phyloP scores from a whole-genome alignment of 1,284 basidiomycete species.

The Entoloma clypeatum region DNA sequence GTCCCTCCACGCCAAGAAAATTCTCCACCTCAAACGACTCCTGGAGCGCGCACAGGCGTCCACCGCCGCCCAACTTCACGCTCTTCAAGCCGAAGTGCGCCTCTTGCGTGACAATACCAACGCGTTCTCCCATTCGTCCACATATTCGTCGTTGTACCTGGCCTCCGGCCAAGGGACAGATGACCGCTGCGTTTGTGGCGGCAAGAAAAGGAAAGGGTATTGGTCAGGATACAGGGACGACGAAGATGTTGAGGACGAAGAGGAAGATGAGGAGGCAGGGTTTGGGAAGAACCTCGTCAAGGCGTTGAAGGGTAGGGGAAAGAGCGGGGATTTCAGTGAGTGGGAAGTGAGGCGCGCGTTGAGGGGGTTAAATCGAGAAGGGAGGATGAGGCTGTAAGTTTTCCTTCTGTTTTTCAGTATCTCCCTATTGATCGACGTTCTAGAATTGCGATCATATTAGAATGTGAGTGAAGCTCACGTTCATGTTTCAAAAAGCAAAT shows the following conservation, averaged over 20 bases:
- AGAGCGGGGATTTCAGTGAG: constrained; percentile 64
- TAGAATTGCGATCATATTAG: constrained; percentile 57
- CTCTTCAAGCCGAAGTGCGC: constrained; percentile 69
- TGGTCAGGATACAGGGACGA: constrained; percentile 60
- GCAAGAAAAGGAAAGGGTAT: constrained; percentile 52
- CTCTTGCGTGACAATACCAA: constrained; percentile 42
- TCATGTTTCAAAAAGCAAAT: not conserved
- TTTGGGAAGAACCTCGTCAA: constrained; percentile 40
- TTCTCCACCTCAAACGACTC: constrained; percentile 70
- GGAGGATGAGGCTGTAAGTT: constrained; percentile 69
- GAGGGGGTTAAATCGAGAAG: constrained; percentile 57
- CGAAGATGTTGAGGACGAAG: constrained; percentile 36
- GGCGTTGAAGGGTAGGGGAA: constrained; percentile 48
- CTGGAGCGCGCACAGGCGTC: constrained; percentile 73
- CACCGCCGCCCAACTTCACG: constrained; percentile 73
- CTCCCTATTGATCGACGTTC: constrained; percentile 18
- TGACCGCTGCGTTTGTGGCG: constrained; percentile 57
- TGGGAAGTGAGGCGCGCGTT: constrained; percentile 62
- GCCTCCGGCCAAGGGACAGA: constrained; percentile 25
- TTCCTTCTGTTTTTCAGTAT: constrained; percentile 7
- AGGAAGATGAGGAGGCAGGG: constrained; percentile 31
- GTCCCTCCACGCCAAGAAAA: constrained; percentile 57
- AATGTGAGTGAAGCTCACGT: constrained; percentile 37
- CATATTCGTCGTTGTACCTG: constrained; percentile 15
- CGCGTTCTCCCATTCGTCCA: constrained; percentile 13